Evolutionary conservation across 2,329 filamentous ascomycete genomes (phyloP), one percentile per base, ranked within the genome.

Genomic region (Botrytis hyacinthi): DNA sequence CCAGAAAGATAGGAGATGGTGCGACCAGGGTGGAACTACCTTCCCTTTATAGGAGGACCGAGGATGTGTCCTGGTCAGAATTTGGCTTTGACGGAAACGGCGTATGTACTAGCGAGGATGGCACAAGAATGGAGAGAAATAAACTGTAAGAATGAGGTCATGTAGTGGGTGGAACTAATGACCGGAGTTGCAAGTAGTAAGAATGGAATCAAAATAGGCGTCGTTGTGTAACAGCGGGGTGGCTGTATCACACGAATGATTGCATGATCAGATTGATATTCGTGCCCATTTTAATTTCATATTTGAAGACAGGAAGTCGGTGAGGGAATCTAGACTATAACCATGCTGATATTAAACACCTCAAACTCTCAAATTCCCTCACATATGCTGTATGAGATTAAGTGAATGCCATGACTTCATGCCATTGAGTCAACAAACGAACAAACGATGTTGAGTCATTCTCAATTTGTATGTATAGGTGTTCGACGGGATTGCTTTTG

Each of bases 81-180:
- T 32, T 35, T 66, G 16, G 63, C 63, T 32, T 40, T 44, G 42
- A 44, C 29, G 8, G 63, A 66, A 46, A 22, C 10, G 18, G 63
- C 40, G 18, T 66, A 37, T 46, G 63, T 35, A n/a, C 6, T 66
- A 32, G 63, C 63, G 16, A 66, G 63, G 44, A 66, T 66, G 42
- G 63, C 29, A 16, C 63, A 66, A 44, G 42, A 32, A 32, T 35
- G 63, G 63, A 46, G 42, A 40, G 18, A 32, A n/a, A 42, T 66
- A 4, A n/a, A 66, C 9, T 66, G 63, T 37, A 66, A 44, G 20
- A 42, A 66, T 20, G 63, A 48, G 14, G 42, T 32, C 16, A 22
- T 48, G 63, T 42, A 66, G 3, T 51, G 63, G 62, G 63, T 66
- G 63, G 63, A 66, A 32, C 26, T 46, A 32, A 66, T 51, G 63